Base-by-base conservation (phyloP, 257 asterid genomes). In the Petrea volubilis region DNA sequence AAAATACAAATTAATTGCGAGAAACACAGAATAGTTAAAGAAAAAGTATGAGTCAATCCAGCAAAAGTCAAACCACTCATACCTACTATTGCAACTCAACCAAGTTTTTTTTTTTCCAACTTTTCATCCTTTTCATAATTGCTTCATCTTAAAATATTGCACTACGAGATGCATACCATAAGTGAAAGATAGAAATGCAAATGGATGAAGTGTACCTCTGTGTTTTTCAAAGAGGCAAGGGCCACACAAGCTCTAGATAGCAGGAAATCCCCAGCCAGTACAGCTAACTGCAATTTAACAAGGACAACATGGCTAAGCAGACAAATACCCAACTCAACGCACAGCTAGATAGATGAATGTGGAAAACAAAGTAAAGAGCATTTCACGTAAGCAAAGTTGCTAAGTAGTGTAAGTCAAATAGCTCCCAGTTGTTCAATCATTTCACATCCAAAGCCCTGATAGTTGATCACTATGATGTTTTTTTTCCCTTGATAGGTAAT, bases 161-260 rank as follows among this genome's bases (percentile, higher is more conserved):
- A 46, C 50, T 20, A 44, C 43, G 1, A n/a, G 64, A 53, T 29
- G 50, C 56, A 47, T 38, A 34, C 33, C 67, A 57, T 12, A 61
- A 49, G 53, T 59, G 41, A 21, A 43, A n/a, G 34, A 49, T 11
- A 49, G 49, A 69, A 74, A 63, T 64, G 74, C n/a, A 13, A 73
- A 74, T 52, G 68, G 40, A 47, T 15, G 44, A 31, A 64, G 21
- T 11, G 58, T 79, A 89, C 99, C 96, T 95, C 99, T 0, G 95
- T 92, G 80, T 95, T 95, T 67, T 84, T 90, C 72, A 95, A n/a
- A n/a, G 97, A 85, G 68, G 98, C 98, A 70, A 93, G 96, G 68
- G 97, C 97, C 64, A 91, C 96, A 72, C 96, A 92, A 64, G 98
- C 99, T 84, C 97, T n/a, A 17, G 99, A 91, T 46, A 89, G 89